Percentiles rank a stretch among this genome's conserved stretches.
These are phyloP conservation scores for Epichloe scottii DNA, from an alignment of 2,329 filamentous ascomycete species.

Conservation along the genomic window DNA sequence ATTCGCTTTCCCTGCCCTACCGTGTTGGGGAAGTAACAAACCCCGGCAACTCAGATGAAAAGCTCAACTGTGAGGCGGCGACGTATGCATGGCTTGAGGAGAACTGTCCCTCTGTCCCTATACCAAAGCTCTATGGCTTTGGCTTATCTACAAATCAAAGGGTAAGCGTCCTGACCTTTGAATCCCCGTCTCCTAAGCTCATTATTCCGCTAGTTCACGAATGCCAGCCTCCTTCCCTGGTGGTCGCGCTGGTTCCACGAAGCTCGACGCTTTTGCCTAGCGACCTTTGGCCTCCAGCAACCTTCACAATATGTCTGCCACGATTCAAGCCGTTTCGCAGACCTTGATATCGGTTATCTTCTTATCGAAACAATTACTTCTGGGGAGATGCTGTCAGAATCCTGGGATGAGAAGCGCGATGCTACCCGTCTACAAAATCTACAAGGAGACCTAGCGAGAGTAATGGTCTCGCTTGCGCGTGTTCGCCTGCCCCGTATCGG, in stretches of 20 bases:
- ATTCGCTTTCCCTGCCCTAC: conserved; percentile 10
- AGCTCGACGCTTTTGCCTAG: not conserved
- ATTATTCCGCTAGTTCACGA: not conserved
- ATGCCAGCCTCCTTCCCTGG: not conserved
- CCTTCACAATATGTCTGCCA: conserved; percentile 8
- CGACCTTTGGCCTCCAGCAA: conserved; percentile 6
- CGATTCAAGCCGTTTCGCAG: conserved; percentile 4
- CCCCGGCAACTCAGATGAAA: conserved; percentile 29
- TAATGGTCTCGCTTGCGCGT: conserved; percentile 18
- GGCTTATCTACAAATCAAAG: conserved; percentile 10
- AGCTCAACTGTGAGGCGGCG: conserved; percentile 16
- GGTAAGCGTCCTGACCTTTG: conserved; percentile 3
- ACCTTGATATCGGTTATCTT: conserved; percentile 11
- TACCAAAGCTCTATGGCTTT: conserved; percentile 14
- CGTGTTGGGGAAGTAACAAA: conserved; percentile 22
- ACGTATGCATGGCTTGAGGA: conserved; percentile 11
- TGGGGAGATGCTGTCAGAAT: not conserved
- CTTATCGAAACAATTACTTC: conserved; percentile 11
- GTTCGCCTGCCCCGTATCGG: conserved; percentile 17
- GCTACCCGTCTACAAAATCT: conserved; percentile 12
- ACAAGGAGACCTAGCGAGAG: conserved; percentile 16
- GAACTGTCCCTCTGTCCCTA: conserved; percentile 12
- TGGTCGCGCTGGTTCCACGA: not conserved
- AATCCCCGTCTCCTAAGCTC: too few relatives aligned
- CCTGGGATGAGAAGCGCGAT: not conserved